phyloP scores from a whole-genome alignment of 768 basidiomycete genomes.

The Fistulinella prunicolor region DNA sequence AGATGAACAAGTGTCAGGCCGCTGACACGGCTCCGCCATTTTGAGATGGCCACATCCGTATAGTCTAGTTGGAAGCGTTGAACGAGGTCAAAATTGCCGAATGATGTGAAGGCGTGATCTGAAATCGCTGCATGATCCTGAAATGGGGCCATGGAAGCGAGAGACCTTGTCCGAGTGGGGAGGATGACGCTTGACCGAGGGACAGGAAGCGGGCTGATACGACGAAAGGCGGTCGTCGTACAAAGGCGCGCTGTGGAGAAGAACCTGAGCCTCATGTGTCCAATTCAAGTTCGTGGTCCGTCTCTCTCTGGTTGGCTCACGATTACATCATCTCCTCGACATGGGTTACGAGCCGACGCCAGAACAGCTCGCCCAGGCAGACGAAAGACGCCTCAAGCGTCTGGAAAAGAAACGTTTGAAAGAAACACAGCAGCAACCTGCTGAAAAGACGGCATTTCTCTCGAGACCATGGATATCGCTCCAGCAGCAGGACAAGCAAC shows the following conservation, averaged over 20 bases:
- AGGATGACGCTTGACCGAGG: too few species aligned
- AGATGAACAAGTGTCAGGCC: conserved; percentile 90
- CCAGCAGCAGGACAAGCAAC: neutral
- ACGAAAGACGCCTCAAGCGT: conserved; percentile 41
- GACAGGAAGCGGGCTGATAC: neutral
- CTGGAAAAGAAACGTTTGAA: conserved; percentile 42
- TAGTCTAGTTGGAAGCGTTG: conserved; percentile 74
- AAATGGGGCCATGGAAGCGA: conserved; percentile 30
- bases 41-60: conserved; percentile 75
- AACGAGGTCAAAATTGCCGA: conserved; percentile 83
- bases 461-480: conserved; percentile 37
- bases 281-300: too few species aligned
- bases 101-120: conserved; percentile 32
- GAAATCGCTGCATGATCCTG: conserved; percentile 19
- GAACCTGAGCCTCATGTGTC: conserved; percentile 28
- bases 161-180: conserved; percentile 6
- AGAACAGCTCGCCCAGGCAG: conserved; percentile 55
- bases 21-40: conserved; percentile 84
- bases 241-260: conserved; percentile 30
- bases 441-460: conserved; percentile 5
- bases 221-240: conserved; percentile 16
- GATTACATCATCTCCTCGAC: conserved; percentile 17
- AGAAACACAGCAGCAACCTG: conserved; percentile 15
- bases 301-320: neutral
- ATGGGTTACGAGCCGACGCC: conserved; percentile 40